A percentile compares a stretch with the other conserved stretches of the same genome.
These are phyloP conservation scores for Coniochaeta ligniaria DNA, from an alignment of 2,329 filamentous ascomycete species.

Conservation along the genomic window DNA sequence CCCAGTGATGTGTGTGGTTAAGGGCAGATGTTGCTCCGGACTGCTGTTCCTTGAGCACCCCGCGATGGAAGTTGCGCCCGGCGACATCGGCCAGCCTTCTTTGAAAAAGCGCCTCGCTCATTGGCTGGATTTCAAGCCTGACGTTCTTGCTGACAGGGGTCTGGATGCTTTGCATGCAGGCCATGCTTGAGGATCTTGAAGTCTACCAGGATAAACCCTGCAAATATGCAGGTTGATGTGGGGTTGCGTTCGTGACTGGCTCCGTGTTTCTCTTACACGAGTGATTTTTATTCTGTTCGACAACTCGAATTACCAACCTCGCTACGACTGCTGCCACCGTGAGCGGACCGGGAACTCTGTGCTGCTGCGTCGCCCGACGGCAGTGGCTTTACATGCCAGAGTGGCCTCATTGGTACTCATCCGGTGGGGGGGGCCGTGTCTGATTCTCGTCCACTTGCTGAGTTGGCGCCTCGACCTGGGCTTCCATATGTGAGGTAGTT, in stretches of 20 bases:
- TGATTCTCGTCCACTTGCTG: neutral
- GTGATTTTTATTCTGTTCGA: conserved; percentile 2
- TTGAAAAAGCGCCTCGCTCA: conserved; percentile 16
- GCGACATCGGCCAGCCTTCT: conserved; percentile 11
- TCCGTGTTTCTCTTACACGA: conserved; percentile 12
- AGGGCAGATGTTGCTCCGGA: too few relatives aligned
- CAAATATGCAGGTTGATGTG: conserved; percentile 15
- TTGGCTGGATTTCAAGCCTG: conserved; percentile 10
- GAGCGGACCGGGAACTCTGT: neutral
- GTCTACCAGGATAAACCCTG: conserved; percentile 9
- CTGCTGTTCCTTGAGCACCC: neutral
- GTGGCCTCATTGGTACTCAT: neutral
- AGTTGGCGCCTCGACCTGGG: neutral
- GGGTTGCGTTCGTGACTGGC: conserved; percentile 12
- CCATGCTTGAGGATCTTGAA: conserved; percentile 17
- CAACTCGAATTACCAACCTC: conserved; percentile 1
- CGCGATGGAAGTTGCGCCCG: neutral
- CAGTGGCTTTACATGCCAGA: neutral
- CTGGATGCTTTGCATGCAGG: conserved; percentile 17
- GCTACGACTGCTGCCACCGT: neutral
- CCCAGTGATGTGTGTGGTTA: too few relatives aligned
- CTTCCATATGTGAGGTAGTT: neutral
- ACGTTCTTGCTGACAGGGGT: conserved; percentile 10
- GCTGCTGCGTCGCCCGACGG: neutral
- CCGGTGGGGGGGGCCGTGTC: neutral